Base-by-base conservation (phyloP, 495 filamentous ascomycete genomes). In the Penicillium cataractarum region DNA sequence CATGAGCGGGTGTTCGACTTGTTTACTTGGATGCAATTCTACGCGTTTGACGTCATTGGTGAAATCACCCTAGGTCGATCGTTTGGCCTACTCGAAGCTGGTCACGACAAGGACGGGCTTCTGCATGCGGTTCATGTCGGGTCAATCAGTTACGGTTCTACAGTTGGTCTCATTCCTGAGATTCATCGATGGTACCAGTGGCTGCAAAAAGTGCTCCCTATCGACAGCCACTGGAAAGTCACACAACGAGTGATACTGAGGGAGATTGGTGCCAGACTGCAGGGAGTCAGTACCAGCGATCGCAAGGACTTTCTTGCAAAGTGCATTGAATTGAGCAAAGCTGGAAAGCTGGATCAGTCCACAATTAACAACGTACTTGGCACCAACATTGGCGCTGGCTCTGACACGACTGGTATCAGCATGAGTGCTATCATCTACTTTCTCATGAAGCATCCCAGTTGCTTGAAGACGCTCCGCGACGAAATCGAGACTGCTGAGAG, bases 41-140 rank as follows among this genome's bases (percentile, higher is more conserved):
- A 79, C 58, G 80, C 81, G 1, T 84, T 82, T 60, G 83, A 84
- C 54, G 80, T 84, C 2, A 86, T 87, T 60, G 82, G 83, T 27
- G 80, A 86, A 62, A 84, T 88, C 62, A 86, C 84, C 6, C 15
- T 37, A 12, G 33, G 33, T 37, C 33, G 33, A 13, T 37, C 33
- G 15, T 83, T 87, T 61, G 82, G 83, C 2, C 84, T 85, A 57
- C 70, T 86, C 27, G 82, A 85, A 66, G 74, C 21, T 46, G 55
- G 37, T 19, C 33, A 22, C 29, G 52, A 55, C 32, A 29, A 49
- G 10, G 33, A 37, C 33, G 33, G 33, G 33, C 33, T 37, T 37
- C 33, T 37, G 33, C 33, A 37, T 37, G 33, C 33, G 12, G 12
- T 37, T 15, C 33, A 37, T 37, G 33, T 37, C 33, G 33, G 33